Conservation (phyloP, 305 asterid genomes). For the Nicotiana rustica region DNA sequence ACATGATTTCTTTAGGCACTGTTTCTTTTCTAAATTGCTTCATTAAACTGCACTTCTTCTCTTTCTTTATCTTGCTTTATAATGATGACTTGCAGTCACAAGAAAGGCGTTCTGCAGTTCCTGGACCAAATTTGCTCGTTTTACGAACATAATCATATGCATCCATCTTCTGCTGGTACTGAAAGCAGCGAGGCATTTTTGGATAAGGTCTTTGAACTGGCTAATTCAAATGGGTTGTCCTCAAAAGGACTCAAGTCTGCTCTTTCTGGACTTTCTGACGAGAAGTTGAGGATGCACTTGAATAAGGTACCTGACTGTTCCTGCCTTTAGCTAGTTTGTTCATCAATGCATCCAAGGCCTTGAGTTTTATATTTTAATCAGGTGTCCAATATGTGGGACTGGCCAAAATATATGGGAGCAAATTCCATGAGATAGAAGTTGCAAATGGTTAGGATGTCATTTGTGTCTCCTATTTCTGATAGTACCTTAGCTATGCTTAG, state of each 20-base stretch:
- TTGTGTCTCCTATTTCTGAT: background rate
- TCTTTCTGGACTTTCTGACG: conserved; percentile 67
- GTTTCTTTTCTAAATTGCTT: conserved; percentile 24
- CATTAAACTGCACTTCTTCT: conserved; percentile 13
- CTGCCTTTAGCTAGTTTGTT: conserved; percentile 17
- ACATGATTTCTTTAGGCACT: background rate
- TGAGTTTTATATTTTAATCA: background rate
- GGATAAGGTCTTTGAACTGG: conserved; percentile 76
- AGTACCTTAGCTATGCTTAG: background rate
- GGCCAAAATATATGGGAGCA: background rate
- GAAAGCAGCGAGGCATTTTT: conserved; percentile 61
- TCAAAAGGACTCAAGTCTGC: conserved; percentile 69
- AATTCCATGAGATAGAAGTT: background rate
- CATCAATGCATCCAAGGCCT: conserved; percentile 2
- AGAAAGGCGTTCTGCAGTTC: conserved; percentile 77
- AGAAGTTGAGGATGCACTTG: conserved; percentile 57
- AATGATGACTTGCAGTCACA: conserved; percentile 67
- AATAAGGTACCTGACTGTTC: conserved; percentile 59
- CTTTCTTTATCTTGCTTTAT: conserved; percentile 30
- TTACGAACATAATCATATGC: conserved; percentile 67
- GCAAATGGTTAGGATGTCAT: conserved; percentile 23
- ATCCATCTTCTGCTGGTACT: conserved; percentile 52
- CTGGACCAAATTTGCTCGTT: conserved; percentile 84
- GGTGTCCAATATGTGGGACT: background rate
- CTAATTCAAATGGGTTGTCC: conserved; percentile 82